Conservation (phyloP, 805 yeast genomes). For the Cyberlindnera saturnus region DNA sequence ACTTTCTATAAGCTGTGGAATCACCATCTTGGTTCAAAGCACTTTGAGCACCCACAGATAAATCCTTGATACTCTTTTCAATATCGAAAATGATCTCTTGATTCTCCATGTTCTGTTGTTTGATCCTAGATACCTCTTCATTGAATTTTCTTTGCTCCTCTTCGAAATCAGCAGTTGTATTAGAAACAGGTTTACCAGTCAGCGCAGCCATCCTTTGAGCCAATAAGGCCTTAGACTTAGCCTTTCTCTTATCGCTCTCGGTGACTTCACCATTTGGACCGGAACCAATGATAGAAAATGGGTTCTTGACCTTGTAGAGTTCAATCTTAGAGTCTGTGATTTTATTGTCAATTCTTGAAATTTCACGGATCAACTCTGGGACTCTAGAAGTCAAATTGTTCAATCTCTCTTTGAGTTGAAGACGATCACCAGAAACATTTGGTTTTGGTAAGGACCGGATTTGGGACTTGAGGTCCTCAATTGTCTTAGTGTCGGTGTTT, state of each 20-base stretch:
- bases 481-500: conserved; percentile 43
- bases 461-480: conserved; percentile 58
- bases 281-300: conserved; percentile 69
- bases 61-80: conserved; percentile 59
- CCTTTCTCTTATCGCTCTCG: conserved; percentile 74
- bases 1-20: conserved; percentile 54
- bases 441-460: conserved; percentile 42
- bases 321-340: conserved; percentile 64
- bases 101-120: conserved; percentile 48
- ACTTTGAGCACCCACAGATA: conserved; percentile 38
- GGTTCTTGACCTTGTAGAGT: conserved; percentile 58
- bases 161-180: conserved; percentile 32
- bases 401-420: conserved; percentile 49
- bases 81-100: conserved; percentile 63
- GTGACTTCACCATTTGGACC: conserved; percentile 87
- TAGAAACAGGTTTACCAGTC: conserved; percentile 63
- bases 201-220: conserved; percentile 88
- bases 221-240: conserved; percentile 70
- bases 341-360: conserved; percentile 58
- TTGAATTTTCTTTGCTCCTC: conserved; percentile 35
- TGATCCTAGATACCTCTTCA: conserved; percentile 45
- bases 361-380: conserved; percentile 61
- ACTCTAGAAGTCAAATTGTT: conserved; percentile 62
- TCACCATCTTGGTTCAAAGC: conserved; percentile 27
- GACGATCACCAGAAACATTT: conserved; percentile 28